A percentile compares a stretch with the other conserved stretches of the same genome.
phyloP scores from a whole-genome alignment of 257 asterid genomes.

The Solanum paucissectum region DNA sequence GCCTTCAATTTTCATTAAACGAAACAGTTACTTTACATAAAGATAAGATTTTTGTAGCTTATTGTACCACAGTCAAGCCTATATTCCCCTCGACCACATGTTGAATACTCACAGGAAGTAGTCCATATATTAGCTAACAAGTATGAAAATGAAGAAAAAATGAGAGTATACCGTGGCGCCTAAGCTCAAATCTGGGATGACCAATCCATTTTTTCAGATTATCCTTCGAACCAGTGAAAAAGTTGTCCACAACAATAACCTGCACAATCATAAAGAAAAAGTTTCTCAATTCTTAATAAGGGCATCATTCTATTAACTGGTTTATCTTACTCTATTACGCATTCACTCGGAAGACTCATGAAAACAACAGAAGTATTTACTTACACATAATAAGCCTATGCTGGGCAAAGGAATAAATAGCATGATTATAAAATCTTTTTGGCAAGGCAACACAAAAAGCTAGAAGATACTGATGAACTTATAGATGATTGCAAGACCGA shows the following conservation, averaged over 20 bases:
- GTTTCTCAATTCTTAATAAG: background rate
- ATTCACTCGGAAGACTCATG: background rate
- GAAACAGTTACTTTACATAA: background rate
- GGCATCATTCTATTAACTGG: background rate
- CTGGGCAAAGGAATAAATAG: background rate
- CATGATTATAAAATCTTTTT: background rate
- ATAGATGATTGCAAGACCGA: background rate
- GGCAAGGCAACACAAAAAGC: background rate
- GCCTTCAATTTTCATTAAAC: background rate
- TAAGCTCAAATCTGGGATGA: constrained; percentile 47
- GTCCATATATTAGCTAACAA: background rate
- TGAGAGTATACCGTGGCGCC: constrained; percentile 30
- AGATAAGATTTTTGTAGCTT: background rate
- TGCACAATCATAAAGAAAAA: background rate
- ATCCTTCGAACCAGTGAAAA: constrained; percentile 40
- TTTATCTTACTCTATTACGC: background rate
- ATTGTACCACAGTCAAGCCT: background rate
- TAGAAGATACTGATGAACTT: background rate
- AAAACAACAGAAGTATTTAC: background rate
- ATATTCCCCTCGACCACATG: background rate
- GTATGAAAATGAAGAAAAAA: background rate
- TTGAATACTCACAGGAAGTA: background rate
- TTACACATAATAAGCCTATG: background rate
- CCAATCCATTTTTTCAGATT: constrained; percentile 40
- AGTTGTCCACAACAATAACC: constrained; percentile 43